Conservation (phyloP, 495 filamentous ascomycete species). For the Hamigera avellanea region DNA sequence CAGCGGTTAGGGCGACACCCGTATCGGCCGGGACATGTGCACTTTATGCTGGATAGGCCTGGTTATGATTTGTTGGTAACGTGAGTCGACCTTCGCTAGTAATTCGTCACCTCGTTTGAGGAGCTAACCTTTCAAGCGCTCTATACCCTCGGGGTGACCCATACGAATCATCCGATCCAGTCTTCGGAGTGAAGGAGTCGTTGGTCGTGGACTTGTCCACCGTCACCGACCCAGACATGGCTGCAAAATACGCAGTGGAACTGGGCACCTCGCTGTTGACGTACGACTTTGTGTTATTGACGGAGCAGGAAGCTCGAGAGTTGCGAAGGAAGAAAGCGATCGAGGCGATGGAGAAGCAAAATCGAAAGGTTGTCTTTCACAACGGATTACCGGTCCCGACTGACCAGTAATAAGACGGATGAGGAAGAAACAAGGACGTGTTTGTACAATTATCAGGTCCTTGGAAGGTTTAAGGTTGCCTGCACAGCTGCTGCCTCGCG, state of each 20-base stretch:
- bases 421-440: no score
- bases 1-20: conserved; percentile 51
- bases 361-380: conserved; percentile 6
- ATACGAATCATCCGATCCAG: conserved; percentile 70
- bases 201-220: conserved; percentile 54
- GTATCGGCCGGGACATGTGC: conserved; percentile 69
- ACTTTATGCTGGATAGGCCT: conserved; percentile 71
- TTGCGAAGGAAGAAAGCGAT: conserved; percentile 51
- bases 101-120: no score
- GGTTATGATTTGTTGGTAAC: conserved; percentile 67
- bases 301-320: conserved; percentile 49
- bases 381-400: conserved; percentile 5
- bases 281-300: conserved; percentile 54
- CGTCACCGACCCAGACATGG: conserved; percentile 43
- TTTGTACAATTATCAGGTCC: no score
- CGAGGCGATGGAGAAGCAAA: conserved; percentile 43
- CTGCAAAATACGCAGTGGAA: conserved; percentile 36
- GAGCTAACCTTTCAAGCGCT: no score
- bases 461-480: no score
- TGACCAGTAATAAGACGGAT: neutral
- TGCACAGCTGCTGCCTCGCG: no score
- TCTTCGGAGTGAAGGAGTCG: conserved; percentile 74
- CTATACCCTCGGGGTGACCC: conserved; percentile 64
- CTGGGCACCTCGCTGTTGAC: conserved; percentile 33
- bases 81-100: conserved; percentile 28